Conservation (phyloP, 768 basidiomycete genomes). For the Hygrocybe punicea region DNA sequence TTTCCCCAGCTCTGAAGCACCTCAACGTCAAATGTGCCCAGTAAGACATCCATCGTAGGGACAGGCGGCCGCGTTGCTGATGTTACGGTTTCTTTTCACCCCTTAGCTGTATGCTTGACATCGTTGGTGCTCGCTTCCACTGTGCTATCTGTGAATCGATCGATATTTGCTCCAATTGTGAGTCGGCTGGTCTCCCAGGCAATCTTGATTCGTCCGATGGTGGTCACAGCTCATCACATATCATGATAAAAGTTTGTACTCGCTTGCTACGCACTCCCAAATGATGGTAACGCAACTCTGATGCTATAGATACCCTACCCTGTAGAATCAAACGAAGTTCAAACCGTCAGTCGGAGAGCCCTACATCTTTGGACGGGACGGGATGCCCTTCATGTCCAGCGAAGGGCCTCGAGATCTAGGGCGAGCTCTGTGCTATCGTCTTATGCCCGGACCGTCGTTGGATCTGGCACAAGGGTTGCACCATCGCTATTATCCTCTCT, state of each 20-base stretch:
- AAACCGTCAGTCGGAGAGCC: slow-evolving; percentile 71
- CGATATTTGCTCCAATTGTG: slow-evolving; percentile 85
- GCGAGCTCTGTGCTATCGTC: slow-evolving; percentile 59
- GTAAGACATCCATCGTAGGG: slow-evolving; percentile 42
- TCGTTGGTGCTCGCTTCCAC: slow-evolving; percentile 89
- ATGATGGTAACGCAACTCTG: background rate
- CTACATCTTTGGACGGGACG: slow-evolving; percentile 71
- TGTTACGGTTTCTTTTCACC: slow-evolving; percentile 4
- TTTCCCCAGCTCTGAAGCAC: slow-evolving; percentile 62
- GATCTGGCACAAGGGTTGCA: slow-evolving; percentile 38
- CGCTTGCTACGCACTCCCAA: background rate
- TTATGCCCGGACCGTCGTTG: slow-evolving; percentile 67
- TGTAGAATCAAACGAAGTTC: slow-evolving; percentile 66
- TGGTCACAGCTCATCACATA: slow-evolving; percentile 81
- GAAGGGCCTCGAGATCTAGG: slow-evolving; percentile 45
- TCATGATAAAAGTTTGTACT: slow-evolving; percentile 82
- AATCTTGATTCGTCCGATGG: slow-evolving; percentile 74
- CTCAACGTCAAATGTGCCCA: slow-evolving; percentile 82
- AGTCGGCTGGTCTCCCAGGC: slow-evolving; percentile 80
- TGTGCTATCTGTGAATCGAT: slow-evolving; percentile 84
- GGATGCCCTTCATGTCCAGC: slow-evolving; percentile 63
- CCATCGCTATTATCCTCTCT: slow-evolving; percentile 32
- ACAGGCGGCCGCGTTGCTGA: too few relatives aligned
- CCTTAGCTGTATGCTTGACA: slow-evolving; percentile 80
- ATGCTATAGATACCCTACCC: slow-evolving; percentile 80